Conservation (phyloP, 352 stramenopile species). For the Phytophthora agathidicida region DNA sequence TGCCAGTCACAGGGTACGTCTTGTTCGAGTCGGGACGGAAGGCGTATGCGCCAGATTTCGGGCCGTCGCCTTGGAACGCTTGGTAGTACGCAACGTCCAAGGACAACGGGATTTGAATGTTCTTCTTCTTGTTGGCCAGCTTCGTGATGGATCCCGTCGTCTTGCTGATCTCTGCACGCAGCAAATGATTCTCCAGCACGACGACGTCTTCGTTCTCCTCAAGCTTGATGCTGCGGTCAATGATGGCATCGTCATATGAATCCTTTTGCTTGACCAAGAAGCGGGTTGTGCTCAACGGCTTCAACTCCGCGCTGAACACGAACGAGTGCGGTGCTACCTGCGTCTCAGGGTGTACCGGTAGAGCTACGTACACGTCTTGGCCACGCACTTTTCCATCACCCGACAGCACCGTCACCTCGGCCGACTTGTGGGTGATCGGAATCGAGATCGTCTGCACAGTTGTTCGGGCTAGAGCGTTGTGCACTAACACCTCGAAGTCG, state of each 20-base stretch:
- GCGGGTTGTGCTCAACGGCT: slow-evolving; percentile 52
- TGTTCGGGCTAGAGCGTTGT: slow-evolving; percentile 70
- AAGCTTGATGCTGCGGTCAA: neutral
- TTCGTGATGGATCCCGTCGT: slow-evolving; percentile 59
- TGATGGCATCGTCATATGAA: neutral
- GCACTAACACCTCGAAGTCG: slow-evolving; percentile 75
- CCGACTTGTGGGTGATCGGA: slow-evolving; percentile 55
- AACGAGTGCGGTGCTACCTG: slow-evolving; percentile 66
- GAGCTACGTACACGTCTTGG: slow-evolving; percentile 55
- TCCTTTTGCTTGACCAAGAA: slow-evolving; percentile 59
- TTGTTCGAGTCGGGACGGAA: slow-evolving; percentile 92
- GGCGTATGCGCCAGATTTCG: slow-evolving; percentile 96
- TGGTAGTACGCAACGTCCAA: slow-evolving; percentile 73
- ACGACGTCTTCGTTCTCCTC: slow-evolving; percentile 25
- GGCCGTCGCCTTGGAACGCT: slow-evolving; percentile 53
- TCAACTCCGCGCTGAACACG: slow-evolving; percentile 67
- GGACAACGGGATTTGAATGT: slow-evolving; percentile 58
- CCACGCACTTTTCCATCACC: slow-evolving; percentile 41
- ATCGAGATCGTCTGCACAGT: slow-evolving; percentile 65
- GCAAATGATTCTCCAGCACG: slow-evolving; percentile 66
- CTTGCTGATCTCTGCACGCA: slow-evolving; percentile 59
- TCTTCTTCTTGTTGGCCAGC: slow-evolving; percentile 75
- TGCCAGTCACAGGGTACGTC: slow-evolving; percentile 47
- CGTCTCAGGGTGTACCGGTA: slow-evolving; percentile 59
- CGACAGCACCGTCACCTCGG: slow-evolving; percentile 44